phyloP scores from a whole-genome alignment of 1,139 yeast genomes.

The Yamadazyma blattariae region DNA sequence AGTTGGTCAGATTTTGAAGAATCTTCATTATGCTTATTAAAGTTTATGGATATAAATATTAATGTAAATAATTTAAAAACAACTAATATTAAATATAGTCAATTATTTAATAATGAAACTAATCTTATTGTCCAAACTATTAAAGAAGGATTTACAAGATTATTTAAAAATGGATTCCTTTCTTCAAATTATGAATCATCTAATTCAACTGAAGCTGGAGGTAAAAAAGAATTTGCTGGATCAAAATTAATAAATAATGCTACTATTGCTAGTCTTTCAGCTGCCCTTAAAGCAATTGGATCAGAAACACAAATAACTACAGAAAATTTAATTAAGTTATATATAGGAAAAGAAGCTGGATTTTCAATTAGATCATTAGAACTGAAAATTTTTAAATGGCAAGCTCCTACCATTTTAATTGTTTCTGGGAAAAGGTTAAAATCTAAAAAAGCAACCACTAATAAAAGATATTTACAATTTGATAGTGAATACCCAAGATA shows the following conservation, averaged over 20 bases:
- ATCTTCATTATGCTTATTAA: conserved; percentile 34
- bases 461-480: conserved; percentile 51
- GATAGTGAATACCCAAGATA: conserved; percentile 51
- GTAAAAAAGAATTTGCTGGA: conserved; percentile 18
- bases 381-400: conserved; percentile 84
- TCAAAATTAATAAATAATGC: conserved; percentile 41
- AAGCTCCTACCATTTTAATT: conserved; percentile 74
- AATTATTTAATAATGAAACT: conserved; percentile 30
- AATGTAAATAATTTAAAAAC: conserved; percentile 18
- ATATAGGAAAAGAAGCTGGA: conserved; percentile 73
- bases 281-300: conserved; percentile 22
- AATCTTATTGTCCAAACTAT: conserved; percentile 35
- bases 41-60: conserved; percentile 36
- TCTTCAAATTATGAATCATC: conserved; percentile 11
- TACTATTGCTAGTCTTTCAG: conserved; percentile 39
- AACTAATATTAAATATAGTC: conserved; percentile 25
- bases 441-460: conserved; percentile 35
- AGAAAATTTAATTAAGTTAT: conserved; percentile 57
- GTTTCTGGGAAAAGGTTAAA: conserved; percentile 61
- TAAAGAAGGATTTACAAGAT: conserved; percentile 26
- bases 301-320: conserved; percentile 23
- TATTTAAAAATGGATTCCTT: conserved; percentile 31
- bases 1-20: conserved; percentile 36
- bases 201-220: not conserved
- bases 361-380: conserved; percentile 87